Base-by-base conservation (phyloP, 345 rosid species). In the Lepidium africanum region DNA sequence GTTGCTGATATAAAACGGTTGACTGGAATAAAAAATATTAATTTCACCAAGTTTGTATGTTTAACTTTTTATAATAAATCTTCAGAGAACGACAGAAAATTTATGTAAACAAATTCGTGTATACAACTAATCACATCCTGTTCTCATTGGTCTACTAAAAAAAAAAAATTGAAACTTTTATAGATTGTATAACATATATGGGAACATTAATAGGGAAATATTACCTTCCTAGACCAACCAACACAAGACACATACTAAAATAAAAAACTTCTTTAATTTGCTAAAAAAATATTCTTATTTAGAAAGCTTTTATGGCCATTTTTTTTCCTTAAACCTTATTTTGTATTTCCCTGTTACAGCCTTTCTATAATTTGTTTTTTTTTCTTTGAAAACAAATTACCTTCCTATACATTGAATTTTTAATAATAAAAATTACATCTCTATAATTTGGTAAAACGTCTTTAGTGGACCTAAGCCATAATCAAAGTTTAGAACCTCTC, bases 401-500 rank as follows among this genome's bases (percentile, higher is more conserved):
- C 27, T 46, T 7, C n/a, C 17, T 27, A 48, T 48, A 50, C 27
- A 25, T 27, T 13, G 5, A 5, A 30, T 13, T 27, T 36, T 27
- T 36, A 16, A 54, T 17, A 5, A 3, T 5, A 36, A 36, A 35
- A 5, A 11, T 0, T 48, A 21, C 8, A 6, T 33, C 35, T 9
- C n/a, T 35, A 2, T 7, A 30, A 42, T n/a, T 25, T 30, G 16
- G 23, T 43, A 8, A 46, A 38, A 49, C 32, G 12, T 55, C 7
- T 72, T 35, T 35, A 54, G 61, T 73, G 25, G 77, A 65, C 77
- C 56, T 10, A 52, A 30, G 17, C 38, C 46, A 57, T 41, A 58
- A 39, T 9, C 51, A 58, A 49, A 64, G 45, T 57, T 30, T 72
- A 65, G 38, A 72, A 49, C 57, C 53, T 56, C 65, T 72, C 71